Conservation (phyloP, 2,329 filamentous ascomycete genomes). For the Colletotrichum destructivum region DNA sequence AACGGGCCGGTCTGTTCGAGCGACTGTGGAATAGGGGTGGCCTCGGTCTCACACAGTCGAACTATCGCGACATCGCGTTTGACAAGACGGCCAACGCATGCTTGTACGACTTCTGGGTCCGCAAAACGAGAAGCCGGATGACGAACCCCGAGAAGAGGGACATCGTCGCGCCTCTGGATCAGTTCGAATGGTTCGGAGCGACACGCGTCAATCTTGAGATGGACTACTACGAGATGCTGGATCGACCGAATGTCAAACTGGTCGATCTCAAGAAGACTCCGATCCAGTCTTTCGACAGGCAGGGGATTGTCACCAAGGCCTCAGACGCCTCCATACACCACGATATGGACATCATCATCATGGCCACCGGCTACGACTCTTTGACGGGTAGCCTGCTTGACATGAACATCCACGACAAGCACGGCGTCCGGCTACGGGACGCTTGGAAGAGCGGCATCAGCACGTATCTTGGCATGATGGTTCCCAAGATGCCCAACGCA, state of each 20-base stretch:
- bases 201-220: slow-evolving; percentile 23
- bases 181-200: slow-evolving; percentile 24
- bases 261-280: slow-evolving; percentile 31
- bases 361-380: slow-evolving; percentile 45
- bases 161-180: slow-evolving; percentile 33
- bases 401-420: slow-evolving; percentile 44
- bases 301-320: slow-evolving; percentile 24
- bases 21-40: slow-evolving; percentile 61
- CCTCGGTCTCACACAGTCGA: slow-evolving; percentile 61
- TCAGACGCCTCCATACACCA: background rate
- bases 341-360: slow-evolving; percentile 39
- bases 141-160: slow-evolving; percentile 31
- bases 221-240: slow-evolving; percentile 40
- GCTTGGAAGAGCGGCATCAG: slow-evolving; percentile 42
- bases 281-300: slow-evolving; percentile 16
- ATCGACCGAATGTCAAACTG: slow-evolving; percentile 32
- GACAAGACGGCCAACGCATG: slow-evolving; percentile 26
- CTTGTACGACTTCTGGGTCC: slow-evolving; percentile 37
- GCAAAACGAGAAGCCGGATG: slow-evolving; percentile 25
- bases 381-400: slow-evolving; percentile 45
- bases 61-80: slow-evolving; percentile 50
- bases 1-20: slow-evolving; percentile 60
- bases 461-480: slow-evolving; percentile 46
- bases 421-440: slow-evolving; percentile 37
- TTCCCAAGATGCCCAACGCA: slow-evolving; percentile 42